A percentile compares a stretch with the other conserved stretches of the same genome.
Evolutionary conservation across 805 yeast genomes (phyloP).

Genomic region (Suhomyces canberraensis): DNA sequence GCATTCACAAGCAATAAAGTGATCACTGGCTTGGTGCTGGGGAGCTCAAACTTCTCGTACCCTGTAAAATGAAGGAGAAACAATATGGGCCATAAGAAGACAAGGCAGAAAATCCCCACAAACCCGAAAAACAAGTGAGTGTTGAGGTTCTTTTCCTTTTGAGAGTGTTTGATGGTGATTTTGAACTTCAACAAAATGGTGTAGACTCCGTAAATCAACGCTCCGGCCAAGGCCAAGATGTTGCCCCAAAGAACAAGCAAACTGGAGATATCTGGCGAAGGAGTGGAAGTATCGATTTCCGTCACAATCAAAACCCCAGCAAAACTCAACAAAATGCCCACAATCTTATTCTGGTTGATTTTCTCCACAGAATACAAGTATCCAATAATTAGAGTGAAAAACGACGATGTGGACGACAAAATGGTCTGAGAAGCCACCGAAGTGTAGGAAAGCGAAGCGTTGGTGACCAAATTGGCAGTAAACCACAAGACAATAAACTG

Average conservation of each 20-base stretch:
- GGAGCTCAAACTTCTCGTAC: conserved; percentile 70
- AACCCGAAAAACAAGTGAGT: conserved; percentile 91
- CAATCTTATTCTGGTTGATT: conserved; percentile 59
- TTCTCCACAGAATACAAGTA: conserved; percentile 66
- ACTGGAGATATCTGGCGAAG: conserved; percentile 21
- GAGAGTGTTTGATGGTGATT: conserved; percentile 42
- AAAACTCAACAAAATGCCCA: conserved; percentile 70
- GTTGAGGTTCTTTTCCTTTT: conserved; percentile 71
- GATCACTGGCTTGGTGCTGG: conserved; percentile 51
- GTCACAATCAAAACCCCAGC: conserved; percentile 81
- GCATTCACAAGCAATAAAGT: conserved; percentile 62
- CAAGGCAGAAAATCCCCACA: conserved; percentile 80
- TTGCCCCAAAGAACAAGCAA: conserved; percentile 59
- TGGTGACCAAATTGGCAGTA: conserved; percentile 81
- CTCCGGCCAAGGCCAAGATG: conserved; percentile 75
- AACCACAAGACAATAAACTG: conserved; percentile 91
- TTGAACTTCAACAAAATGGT: conserved; percentile 76
- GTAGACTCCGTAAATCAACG: conserved; percentile 87
- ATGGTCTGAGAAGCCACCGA: conserved; percentile 94
- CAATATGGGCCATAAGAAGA: conserved; percentile 80
- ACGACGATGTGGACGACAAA: conserved; percentile 85
- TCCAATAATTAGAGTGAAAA: conserved; percentile 86
- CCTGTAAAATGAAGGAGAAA: conserved; percentile 60
- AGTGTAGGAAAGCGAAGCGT: conserved; percentile 83
- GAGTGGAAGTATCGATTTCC: conserved; percentile 51